Conservation (phyloP, 371 early-diverging fungal species). For the Rhizopus stolonifer region DNA sequence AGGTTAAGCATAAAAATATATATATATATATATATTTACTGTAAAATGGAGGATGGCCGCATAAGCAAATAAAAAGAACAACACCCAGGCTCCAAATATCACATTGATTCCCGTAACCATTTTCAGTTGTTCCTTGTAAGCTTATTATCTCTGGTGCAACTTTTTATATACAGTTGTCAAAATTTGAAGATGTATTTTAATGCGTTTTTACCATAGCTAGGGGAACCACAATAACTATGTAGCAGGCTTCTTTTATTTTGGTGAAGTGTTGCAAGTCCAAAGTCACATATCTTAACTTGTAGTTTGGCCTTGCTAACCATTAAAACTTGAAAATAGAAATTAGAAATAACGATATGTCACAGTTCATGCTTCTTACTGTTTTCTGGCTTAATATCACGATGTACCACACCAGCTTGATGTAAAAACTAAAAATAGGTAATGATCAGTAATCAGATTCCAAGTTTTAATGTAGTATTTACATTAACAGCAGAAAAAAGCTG, state of each 20-base stretch:
- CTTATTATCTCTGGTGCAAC: constrained; percentile 92
- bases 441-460: neutral
- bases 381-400: constrained; percentile 51
- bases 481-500: constrained; percentile 76
- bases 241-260: constrained; percentile 31
- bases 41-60: constrained; percentile 92
- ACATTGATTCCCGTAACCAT: constrained; percentile 93
- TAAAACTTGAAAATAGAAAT: constrained; percentile 54
- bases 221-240: constrained; percentile 92
- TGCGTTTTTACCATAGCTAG: constrained; percentile 78
- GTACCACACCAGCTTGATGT: constrained; percentile 34
- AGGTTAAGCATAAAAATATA: neutral
- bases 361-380: constrained; percentile 31
- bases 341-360: neutral
- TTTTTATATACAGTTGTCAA: constrained; percentile 24
- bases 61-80: constrained; percentile 92
- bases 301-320: constrained; percentile 57
- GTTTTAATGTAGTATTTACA: constrained; percentile 19
- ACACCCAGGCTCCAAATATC: constrained; percentile 99
- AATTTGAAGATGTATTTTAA: neutral
- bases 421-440: constrained; percentile 29
- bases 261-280: constrained; percentile 90
- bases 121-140: constrained; percentile 43
- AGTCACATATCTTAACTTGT: constrained; percentile 90
- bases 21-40: constrained; percentile 25